Conservation (phyloP, 257 asterid genomes). For the Paraleonurus japonicus region DNA sequence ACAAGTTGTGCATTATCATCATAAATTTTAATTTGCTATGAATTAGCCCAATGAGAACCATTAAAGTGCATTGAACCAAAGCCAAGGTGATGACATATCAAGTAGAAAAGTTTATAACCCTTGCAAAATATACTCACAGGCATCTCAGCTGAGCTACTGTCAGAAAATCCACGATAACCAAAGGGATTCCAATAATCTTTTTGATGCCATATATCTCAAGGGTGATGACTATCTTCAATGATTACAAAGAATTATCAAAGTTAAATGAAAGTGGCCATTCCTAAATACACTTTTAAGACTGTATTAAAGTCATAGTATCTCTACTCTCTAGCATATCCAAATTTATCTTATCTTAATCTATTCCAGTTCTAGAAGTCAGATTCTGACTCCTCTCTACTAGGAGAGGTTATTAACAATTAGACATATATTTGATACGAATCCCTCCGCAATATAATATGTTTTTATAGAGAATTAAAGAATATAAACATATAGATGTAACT, state of each 20-base stretch:
- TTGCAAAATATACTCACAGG: slow-evolving; percentile 43
- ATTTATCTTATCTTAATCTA: neutral
- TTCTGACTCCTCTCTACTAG: neutral
- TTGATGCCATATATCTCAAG: slow-evolving; percentile 93
- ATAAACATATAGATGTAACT: neutral
- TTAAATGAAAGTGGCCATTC: neutral
- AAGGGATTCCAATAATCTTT: slow-evolving; percentile 81
- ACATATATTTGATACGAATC: neutral
- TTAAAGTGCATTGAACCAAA: neutral
- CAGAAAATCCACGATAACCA: slow-evolving; percentile 94
- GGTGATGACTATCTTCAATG: slow-evolving; percentile 76
- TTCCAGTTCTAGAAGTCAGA: neutral
- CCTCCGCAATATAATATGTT: neutral
- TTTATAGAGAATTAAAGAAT: neutral
- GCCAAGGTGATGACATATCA: neutral
- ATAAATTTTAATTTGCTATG: neutral
- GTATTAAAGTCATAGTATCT: neutral
- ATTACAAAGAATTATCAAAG: slow-evolving; percentile 18
- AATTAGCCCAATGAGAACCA: neutral
- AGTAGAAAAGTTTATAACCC: neutral
- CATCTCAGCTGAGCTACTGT: slow-evolving; percentile 61
- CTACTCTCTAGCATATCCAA: neutral
- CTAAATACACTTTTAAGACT: slow-evolving; percentile 2
- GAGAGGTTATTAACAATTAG: neutral
- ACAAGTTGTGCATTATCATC: neutral